Percentiles rank a stretch among this genome's conserved stretches.
These are phyloP conservation scores for Colletotrichum sp. DNA, from an alignment of 2,329 filamentous ascomycete species.

Conservation along the genomic window DNA sequence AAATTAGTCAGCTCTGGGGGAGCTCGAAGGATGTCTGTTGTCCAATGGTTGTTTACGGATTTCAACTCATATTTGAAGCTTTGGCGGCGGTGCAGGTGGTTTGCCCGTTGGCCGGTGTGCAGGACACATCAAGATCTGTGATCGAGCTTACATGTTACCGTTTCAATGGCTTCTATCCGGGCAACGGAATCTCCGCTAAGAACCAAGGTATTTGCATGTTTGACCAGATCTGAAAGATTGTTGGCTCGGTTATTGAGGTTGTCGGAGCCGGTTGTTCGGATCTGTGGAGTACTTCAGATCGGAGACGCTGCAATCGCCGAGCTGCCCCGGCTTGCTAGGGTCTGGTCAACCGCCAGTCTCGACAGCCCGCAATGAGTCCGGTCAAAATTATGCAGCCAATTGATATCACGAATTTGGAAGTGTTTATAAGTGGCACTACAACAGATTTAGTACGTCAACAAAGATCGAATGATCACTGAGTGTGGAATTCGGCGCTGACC, in stretches of 20 bases:
- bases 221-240: background rate
- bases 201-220: background rate
- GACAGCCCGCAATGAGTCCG: background rate
- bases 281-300: background rate
- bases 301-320: slow-evolving; percentile 4
- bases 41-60: slow-evolving; percentile 11
- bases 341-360: background rate
- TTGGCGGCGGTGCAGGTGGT: background rate
- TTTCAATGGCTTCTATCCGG: background rate
- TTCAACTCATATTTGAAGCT: background rate
- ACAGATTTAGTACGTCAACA: background rate
- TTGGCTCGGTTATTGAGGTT: background rate
- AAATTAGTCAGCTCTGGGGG: slow-evolving; percentile 9
- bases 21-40: background rate
- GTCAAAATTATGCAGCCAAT: background rate
- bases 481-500: background rate
- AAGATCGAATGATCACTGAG: background rate
- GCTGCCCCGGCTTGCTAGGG: background rate
- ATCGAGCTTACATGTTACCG: background rate
- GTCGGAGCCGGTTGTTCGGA: slow-evolving; percentile 7
- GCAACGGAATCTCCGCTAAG: background rate
- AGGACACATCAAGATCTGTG: background rate
- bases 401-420: background rate
- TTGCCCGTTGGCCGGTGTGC: background rate
- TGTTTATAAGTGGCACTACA: background rate